Evolutionary conservation across 2,329 filamentous ascomycete genomes (phyloP).

Genomic region (Diaporthe helianthi): DNA sequence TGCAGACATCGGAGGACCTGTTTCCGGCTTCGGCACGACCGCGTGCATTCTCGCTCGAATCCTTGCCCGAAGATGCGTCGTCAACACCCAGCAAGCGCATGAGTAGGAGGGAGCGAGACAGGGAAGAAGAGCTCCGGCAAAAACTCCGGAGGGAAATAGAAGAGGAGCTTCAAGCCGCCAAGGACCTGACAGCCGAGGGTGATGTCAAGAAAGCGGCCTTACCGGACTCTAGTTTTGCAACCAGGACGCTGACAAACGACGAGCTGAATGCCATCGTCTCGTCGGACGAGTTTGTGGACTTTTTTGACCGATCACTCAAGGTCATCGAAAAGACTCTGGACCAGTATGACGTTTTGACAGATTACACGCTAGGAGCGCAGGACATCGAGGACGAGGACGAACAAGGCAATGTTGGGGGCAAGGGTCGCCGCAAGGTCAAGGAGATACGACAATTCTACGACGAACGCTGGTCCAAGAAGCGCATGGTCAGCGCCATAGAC

Average conservation of each 20-base stretch:
- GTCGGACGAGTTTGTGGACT: slow-evolving; percentile 92
- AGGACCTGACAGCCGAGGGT: slow-evolving; percentile 64
- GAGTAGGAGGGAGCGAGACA: slow-evolving; percentile 79
- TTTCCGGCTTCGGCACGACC: slow-evolving; percentile 59
- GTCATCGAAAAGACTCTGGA: slow-evolving; percentile 96
- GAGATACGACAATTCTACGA: slow-evolving; percentile 95
- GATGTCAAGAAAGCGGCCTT: slow-evolving; percentile 52
- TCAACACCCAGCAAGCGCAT: slow-evolving; percentile 73
- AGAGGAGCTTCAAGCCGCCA: slow-evolving; percentile 82
- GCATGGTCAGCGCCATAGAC: slow-evolving; percentile 94
- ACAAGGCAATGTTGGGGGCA: slow-evolving; percentile 74
- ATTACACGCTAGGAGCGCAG: slow-evolving; percentile 85
- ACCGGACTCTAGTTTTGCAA: slow-evolving; percentile 69
- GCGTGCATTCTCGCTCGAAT: slow-evolving; percentile 60
- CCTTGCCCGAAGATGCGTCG: slow-evolving; percentile 68
- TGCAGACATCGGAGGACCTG: slow-evolving; percentile 87
- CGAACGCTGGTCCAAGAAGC: slow-evolving; percentile 94
- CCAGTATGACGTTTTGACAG: slow-evolving; percentile 93
- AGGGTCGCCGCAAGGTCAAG: slow-evolving; percentile 77
- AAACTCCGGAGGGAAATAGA: slow-evolving; percentile 89
- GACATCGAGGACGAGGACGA: slow-evolving; percentile 84
- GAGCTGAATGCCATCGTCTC: slow-evolving; percentile 90
- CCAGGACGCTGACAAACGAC: slow-evolving; percentile 79
- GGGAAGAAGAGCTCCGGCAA: slow-evolving; percentile 87
- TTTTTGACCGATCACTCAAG: slow-evolving; percentile 94